These are phyloP conservation scores for Sequoia sempervirens DNA, from an alignment of 75 land plant species.

Conservation along the genomic window DNA sequence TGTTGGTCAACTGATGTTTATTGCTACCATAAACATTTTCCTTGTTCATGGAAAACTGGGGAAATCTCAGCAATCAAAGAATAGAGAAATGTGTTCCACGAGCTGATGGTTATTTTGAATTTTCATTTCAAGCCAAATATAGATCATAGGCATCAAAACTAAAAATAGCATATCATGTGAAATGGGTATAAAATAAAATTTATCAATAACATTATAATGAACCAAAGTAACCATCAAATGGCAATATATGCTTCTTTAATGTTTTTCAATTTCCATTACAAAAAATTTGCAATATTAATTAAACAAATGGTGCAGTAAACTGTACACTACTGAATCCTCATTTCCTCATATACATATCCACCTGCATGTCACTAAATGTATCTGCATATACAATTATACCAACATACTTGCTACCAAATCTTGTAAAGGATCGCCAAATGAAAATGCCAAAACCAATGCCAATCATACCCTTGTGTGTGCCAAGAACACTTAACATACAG, in stretches of 20 bases:
- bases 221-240: background rate
- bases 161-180: background rate
- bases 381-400: background rate
- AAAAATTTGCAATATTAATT: background rate
- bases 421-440: background rate
- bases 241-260: background rate
- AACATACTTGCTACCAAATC: background rate
- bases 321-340: background rate
- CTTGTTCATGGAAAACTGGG: background rate
- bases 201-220: background rate
- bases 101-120: background rate
- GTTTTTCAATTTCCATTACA: background rate
- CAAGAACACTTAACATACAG: background rate
- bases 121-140: background rate
- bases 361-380: background rate
- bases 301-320: background rate
- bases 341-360: background rate
- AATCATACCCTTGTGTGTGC: background rate
- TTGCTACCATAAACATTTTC: background rate
- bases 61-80: background rate
- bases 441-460: background rate
- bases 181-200: background rate
- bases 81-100: background rate
- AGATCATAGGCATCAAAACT: background rate
- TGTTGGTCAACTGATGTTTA: background rate